Percentiles rank a stretch among this genome's conserved stretches.
These are phyloP conservation scores for Vaccinium darrowii DNA, from an alignment of 148 eudicot genomes.

Conservation along the genomic window DNA sequence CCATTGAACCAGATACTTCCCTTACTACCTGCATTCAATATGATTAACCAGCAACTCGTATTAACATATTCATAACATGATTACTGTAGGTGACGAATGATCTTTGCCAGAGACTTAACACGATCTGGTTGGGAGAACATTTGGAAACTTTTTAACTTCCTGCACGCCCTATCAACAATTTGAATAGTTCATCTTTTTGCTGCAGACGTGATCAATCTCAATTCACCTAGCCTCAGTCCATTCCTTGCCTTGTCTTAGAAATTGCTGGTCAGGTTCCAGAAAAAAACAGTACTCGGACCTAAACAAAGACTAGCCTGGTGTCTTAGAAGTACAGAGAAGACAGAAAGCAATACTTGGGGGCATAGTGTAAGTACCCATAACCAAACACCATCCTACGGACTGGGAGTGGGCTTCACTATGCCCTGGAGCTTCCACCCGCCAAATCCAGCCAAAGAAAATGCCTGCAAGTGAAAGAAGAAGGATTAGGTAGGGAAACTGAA, in stretches of 20 bases:
- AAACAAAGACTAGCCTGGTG: not conserved
- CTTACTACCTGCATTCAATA: not conserved
- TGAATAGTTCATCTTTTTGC: not conserved
- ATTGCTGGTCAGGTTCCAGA: not conserved
- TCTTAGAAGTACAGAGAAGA: not conserved
- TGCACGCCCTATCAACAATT: not conserved
- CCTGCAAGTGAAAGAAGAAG: slow-evolving; percentile 41
- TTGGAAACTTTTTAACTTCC: no score
- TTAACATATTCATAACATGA: not conserved
- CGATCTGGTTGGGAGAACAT: not conserved
- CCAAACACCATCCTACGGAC: slow-evolving; percentile 10
- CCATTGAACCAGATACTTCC: not conserved
- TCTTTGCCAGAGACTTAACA: not conserved
- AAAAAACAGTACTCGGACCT: not conserved
- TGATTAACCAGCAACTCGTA: not conserved
- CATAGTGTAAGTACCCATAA: not conserved
- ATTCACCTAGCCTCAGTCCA: not conserved
- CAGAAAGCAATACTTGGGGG: not conserved
- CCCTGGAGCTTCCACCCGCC: slow-evolving; percentile 86
- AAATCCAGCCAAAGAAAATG: slow-evolving; percentile 71
- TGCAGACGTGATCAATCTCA: not conserved
- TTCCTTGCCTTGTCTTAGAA: slow-evolving; percentile 10
- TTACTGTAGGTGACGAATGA: not conserved
- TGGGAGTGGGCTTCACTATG: slow-evolving; percentile 49
- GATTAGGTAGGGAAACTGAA: not conserved